These are phyloP conservation scores for Cucurbita moschata DNA, from an alignment of 306 rosid species.

Conservation along the genomic window DNA sequence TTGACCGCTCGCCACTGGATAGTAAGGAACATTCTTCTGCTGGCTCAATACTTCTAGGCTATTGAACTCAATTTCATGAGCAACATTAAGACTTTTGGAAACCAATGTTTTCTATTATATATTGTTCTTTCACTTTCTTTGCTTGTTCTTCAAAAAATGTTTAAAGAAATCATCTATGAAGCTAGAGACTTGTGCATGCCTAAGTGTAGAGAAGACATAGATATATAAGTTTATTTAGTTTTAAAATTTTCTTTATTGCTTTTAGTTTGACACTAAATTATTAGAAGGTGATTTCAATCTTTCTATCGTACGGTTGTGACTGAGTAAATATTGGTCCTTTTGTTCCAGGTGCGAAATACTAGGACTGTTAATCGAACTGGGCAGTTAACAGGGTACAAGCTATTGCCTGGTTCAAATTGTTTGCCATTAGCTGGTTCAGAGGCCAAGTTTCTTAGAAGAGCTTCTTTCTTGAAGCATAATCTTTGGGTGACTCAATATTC, in stretches of 20 bases:
- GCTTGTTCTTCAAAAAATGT: neutral
- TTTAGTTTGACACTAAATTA: neutral
- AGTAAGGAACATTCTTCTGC: slow-evolving; percentile 29
- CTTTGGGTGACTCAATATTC: slow-evolving; percentile 73
- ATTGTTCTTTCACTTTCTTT: neutral
- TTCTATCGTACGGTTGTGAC: neutral
- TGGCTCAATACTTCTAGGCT: neutral
- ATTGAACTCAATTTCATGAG: neutral
- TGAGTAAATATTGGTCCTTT: neutral
- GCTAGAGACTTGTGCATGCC: neutral
- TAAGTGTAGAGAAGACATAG: neutral
- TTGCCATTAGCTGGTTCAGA: slow-evolving; percentile 60
- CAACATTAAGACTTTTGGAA: neutral
- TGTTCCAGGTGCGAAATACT: slow-evolving; percentile 53
- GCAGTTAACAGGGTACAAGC: slow-evolving; percentile 69
- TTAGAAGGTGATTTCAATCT: neutral
- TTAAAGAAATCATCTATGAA: neutral
- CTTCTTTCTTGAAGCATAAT: slow-evolving; percentile 73
- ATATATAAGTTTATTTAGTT: neutral
- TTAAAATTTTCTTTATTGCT: neutral
- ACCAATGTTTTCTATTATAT: neutral
- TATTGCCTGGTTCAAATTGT: slow-evolving; percentile 75
- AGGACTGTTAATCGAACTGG: slow-evolving; percentile 64
- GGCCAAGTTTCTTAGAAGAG: slow-evolving; percentile 74
- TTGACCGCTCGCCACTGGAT: slow-evolving; percentile 79